Evolutionary conservation across 78 protist species (phyloP), one percentile per base, ranked within the genome.

Genomic region (Dictyostelium firmibasis): DNA sequence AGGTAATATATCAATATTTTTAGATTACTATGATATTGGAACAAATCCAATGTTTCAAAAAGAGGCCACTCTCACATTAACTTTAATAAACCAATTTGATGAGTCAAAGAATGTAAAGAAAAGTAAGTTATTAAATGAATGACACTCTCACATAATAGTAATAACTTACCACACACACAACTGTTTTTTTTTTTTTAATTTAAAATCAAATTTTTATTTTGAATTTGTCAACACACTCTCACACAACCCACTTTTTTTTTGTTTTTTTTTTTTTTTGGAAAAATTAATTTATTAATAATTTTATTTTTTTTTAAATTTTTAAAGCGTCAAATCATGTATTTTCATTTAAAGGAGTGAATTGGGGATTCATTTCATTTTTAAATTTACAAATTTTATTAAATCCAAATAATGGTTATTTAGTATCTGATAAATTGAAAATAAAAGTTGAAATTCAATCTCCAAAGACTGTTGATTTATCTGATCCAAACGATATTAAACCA

Each of bases 301-400:
- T 57, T 27, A 7, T 81, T 11, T 8, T 83, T 36, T 67, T n/a
- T 20, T 62, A 50, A 31, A 64, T 38, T 38, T 50, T 53, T 53
- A 57, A 13, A 89, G 94, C 94, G 50, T 89, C 94, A 27, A 78
- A 89, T 47, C 94, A 89, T 70, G 83, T 79, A n/a, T 89, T 89
- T 81, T 89, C 94, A 81, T 89, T 89, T 67, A 89, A 89, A 89
- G 94, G 94, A 47, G 94, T 89, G 20, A 89, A 89, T 35, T 89
- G 94, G 94, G 94, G 94, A 47, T 89, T 89, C 75, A 84, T 89
- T 11, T 81, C 87, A 69, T 89, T 89, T 47, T 70, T 89, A 64
- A 81, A 64, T 69, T 75, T 89, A 76, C 83, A 60, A 47, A 89
- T 60, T 13, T 70, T 89, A 35, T 44, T 47, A 33, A 89, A 89